These are phyloP conservation scores for Phytopythium vexans DNA, from an alignment of 352 stramenopile species.

Conservation along the genomic window DNA sequence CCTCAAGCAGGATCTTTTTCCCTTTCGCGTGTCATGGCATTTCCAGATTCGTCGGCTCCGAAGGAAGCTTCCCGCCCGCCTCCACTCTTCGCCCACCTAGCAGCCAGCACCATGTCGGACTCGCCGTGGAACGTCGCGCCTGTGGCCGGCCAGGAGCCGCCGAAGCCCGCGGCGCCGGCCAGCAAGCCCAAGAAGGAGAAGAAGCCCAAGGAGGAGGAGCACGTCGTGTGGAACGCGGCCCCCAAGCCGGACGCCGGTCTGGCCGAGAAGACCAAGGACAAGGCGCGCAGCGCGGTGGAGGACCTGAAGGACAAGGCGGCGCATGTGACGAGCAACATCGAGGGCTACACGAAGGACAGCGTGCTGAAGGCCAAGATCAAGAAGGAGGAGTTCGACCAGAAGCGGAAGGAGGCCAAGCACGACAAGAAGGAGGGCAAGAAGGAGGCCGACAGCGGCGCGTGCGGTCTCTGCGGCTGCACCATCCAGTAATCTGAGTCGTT, in stretches of 20 bases:
- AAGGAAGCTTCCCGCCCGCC: not conserved
- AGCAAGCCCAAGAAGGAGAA: slow-evolving; percentile 25
- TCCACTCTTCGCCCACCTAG: not conserved
- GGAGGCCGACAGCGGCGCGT: slow-evolving; percentile 49
- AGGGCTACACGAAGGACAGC: slow-evolving; percentile 73
- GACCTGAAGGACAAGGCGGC: slow-evolving; percentile 38
- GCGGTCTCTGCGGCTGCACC: slow-evolving; percentile 44
- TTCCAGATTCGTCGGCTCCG: slow-evolving; percentile 21
- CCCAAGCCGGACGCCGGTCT: slow-evolving; percentile 32
- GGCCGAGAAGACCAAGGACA: slow-evolving; percentile 43
- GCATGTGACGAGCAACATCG: slow-evolving; percentile 41
- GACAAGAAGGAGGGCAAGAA: slow-evolving; percentile 27
- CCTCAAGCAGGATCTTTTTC: slow-evolving; percentile 3
- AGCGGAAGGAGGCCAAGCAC: slow-evolving; percentile 41
- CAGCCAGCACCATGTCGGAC: slow-evolving; percentile 23
- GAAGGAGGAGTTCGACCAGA: slow-evolving; percentile 44
- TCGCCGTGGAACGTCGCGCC: slow-evolving; percentile 41
- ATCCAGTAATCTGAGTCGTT: slow-evolving; percentile 47
- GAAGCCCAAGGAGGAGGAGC: slow-evolving; percentile 38
- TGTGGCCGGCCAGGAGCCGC: slow-evolving; percentile 25
- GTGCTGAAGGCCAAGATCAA: slow-evolving; percentile 59
- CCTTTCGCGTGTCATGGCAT: slow-evolving; percentile 8
- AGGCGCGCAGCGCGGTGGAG: slow-evolving; percentile 34
- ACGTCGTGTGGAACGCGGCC: slow-evolving; percentile 36
- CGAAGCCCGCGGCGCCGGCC: slow-evolving; percentile 18